Percentiles rank a stretch among this genome's conserved stretches.
Evolutionary conservation across 139 green algal genomes (phyloP).

Genomic region (Ulvella scutata): DNA sequence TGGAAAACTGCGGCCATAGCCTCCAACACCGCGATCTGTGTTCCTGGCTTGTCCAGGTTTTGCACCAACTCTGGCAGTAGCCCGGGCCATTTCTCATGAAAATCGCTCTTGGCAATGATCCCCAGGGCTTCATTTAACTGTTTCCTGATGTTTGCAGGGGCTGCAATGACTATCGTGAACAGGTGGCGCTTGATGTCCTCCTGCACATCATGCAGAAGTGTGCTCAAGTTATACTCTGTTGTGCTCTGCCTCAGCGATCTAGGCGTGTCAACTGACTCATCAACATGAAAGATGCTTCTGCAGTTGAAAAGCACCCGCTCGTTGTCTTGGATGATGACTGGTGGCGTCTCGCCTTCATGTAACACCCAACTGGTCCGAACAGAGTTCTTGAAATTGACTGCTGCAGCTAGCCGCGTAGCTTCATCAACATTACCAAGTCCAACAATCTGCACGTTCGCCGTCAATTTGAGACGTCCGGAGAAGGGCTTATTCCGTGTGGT

Average conservation of each 20-base stretch:
- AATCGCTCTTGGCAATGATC: constrained; percentile 83
- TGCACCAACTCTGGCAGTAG: constrained; percentile 82
- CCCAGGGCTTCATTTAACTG: constrained; percentile 87
- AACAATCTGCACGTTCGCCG: constrained; percentile 36
- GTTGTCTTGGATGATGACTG: not conserved
- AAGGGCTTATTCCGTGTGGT: not conserved
- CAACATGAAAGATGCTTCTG: not conserved
- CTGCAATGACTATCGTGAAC: constrained; percentile 75
- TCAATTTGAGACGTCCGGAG: not conserved
- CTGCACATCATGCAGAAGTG: too few relatives aligned
- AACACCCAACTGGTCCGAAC: constrained; percentile 80
- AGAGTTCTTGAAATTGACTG: constrained; percentile 96
- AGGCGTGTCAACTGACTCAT: not conserved
- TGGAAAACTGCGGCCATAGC: not conserved
- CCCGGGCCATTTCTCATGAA: constrained; percentile 67
- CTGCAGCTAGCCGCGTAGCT: constrained; percentile 69
- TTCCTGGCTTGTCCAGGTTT: constrained; percentile 26
- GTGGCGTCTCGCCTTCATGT: not conserved
- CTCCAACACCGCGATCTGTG: not conserved
- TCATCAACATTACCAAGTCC: constrained; percentile 27
- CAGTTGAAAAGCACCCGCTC: not conserved
- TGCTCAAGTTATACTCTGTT: not conserved
- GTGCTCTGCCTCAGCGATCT: not conserved
- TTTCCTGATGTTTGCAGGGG: constrained; percentile 41
- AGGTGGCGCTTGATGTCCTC: constrained; percentile 75